Evolutionary conservation across 352 stramenopile species (phyloP), one percentile per base, ranked within the genome.

Genomic region (Pythium folliculosum): DNA sequence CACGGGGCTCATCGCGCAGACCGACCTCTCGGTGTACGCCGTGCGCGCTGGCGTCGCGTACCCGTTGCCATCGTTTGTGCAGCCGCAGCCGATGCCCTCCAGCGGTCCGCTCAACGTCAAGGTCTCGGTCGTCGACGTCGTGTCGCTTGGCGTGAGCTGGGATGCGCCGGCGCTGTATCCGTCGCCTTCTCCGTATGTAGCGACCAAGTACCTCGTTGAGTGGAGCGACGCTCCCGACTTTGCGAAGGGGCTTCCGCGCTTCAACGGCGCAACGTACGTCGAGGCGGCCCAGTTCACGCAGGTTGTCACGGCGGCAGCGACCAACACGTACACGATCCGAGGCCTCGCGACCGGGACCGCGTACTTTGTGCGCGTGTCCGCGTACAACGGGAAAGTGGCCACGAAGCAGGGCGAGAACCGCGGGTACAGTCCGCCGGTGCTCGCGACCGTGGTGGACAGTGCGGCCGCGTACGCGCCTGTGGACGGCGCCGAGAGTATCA

Each of bases 301-400:
- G 21, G 77, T 97, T 0, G 67, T 92, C 1, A 25, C 57, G 0
- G 65, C 65, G 58, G 13, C 74, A 3, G 62, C 35, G 14, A n/a
- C 35, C 21, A 69, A 57, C 25, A 71, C 70, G 6, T 96, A 97
- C 73, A 88, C 86, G 5, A 97, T 99, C 57, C 57, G 73, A 7
- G 85, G 82, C 17, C 78, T 98, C 38, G 71, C 77, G 1, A 85
- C 88, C 10, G 93, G 84, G 7, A 80, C 87, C 3, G 55, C 78
- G 10, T 98, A 98, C 65, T 96, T 84, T 51, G 85, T 98, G 6
- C 84, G 91, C 2, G 93, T 99, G 3, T 90, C 88, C 1, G 84
- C 92, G 17, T 90, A 87, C 68, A 98, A 98, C 58, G 86, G 88
- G n/a, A 72, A 93, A 21, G 16, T 82, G 4, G 17, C 51, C 0